These are phyloP conservation scores for Cyclanthera cordifolia DNA, from an alignment of 306 rosid genomes.

Conservation along the genomic window DNA sequence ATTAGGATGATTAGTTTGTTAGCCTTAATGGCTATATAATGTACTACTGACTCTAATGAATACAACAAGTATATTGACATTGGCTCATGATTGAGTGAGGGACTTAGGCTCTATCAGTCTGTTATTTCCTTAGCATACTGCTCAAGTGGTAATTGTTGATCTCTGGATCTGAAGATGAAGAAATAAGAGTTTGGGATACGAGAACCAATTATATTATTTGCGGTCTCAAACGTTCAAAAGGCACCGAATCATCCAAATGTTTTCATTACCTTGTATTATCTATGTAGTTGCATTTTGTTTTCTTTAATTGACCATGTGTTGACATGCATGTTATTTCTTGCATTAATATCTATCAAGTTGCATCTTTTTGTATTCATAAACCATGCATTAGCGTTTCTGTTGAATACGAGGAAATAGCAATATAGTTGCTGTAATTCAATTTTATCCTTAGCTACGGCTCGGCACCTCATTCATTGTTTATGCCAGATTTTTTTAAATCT, in stretches of 20 bases:
- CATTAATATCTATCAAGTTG: background rate
- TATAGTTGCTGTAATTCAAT: constrained; percentile 17
- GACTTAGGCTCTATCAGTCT: too few species aligned
- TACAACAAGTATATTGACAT: too few species aligned
- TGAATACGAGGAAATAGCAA: constrained; percentile 15
- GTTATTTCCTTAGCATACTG: too few species aligned
- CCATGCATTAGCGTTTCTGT: background rate
- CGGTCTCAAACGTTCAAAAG: constrained; percentile 51
- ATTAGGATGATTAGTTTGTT: too few species aligned
- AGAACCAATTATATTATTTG: constrained; percentile 40
- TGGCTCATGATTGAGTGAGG: too few species aligned
- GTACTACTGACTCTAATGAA: too few species aligned
- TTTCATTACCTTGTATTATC: background rate
- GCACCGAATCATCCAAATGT: constrained; percentile 15
- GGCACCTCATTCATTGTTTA: background rate
- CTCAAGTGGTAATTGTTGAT: constrained; percentile 32
- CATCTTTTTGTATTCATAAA: background rate
- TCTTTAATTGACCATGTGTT: background rate
- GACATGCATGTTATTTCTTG: background rate
- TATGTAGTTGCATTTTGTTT: background rate
- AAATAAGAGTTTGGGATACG: constrained; percentile 61
- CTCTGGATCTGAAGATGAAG: constrained; percentile 77
- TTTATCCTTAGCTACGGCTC: background rate
- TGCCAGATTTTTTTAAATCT: background rate
- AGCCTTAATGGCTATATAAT: too few species aligned